phyloP scores from a whole-genome alignment of 805 yeast genomes.

The Wickerhamomyces queroliae region DNA sequence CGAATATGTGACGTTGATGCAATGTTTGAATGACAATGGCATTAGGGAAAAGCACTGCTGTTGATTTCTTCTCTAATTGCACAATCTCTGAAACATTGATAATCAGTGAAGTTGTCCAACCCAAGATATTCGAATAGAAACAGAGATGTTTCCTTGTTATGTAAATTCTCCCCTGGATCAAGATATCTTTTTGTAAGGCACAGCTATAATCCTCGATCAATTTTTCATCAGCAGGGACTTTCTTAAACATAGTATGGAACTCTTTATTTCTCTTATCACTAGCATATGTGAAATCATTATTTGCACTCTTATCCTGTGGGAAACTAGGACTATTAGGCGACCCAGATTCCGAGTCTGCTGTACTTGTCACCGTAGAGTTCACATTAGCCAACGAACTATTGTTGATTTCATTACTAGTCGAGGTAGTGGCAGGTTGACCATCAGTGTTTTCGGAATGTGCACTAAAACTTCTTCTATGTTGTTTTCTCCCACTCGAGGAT shows the following conservation, averaged over 20 bases:
- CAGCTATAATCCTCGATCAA: constrained; percentile 84
- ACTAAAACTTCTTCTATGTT: background rate
- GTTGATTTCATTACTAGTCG: too few relatives aligned
- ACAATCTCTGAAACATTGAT: constrained; percentile 73
- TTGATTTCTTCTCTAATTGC: constrained; percentile 70
- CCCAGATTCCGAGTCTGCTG: too few relatives aligned
- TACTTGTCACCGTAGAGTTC: too few relatives aligned
- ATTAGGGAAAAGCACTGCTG: constrained; percentile 88
- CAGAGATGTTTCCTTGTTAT: constrained; percentile 73
- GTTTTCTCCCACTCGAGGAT: background rate
- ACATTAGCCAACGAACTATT: too few relatives aligned
- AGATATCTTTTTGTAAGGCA: constrained; percentile 81
- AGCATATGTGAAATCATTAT: constrained; percentile 32
- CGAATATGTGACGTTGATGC: constrained; percentile 68
- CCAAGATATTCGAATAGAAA: constrained; percentile 81
- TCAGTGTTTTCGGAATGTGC: too few relatives aligned
- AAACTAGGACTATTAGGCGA: background rate
- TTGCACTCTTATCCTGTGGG: constrained; percentile 5
- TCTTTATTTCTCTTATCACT: constrained; percentile 60
- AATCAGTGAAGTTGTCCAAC: constrained; percentile 82
- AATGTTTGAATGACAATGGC: constrained; percentile 45
- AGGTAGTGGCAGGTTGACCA: too few relatives aligned
- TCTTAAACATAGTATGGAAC: constrained; percentile 69
- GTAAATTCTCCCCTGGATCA: constrained; percentile 83
- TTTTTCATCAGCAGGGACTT: constrained; percentile 62